Percentiles rank a stretch among this genome's conserved stretches.
These are phyloP conservation scores for Pleurotus giganteus DNA, from an alignment of 768 basidiomycete genomes.

Conservation along the genomic window DNA sequence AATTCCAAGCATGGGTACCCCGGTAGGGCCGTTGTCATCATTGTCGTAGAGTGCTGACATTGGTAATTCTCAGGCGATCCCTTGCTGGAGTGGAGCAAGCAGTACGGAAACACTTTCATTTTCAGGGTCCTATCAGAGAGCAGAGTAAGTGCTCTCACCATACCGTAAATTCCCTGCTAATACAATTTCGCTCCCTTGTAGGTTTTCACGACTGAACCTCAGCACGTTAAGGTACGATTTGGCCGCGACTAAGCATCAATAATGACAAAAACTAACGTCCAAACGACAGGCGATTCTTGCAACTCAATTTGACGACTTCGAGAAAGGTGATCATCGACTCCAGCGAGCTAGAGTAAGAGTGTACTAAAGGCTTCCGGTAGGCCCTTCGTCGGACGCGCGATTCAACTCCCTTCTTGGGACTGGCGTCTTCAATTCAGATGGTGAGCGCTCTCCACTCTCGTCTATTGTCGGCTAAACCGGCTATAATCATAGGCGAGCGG, in stretches of 20 bases:
- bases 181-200: too few species aligned
- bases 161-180: neutral
- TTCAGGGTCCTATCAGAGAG: slow-evolving; percentile 27
- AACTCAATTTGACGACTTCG: slow-evolving; percentile 45
- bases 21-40: slow-evolving; percentile 20
- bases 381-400: slow-evolving; percentile 22
- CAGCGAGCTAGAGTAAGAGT: too few species aligned
- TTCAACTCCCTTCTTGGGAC: slow-evolving; percentile 43
- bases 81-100: slow-evolving; percentile 18
- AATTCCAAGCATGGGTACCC: slow-evolving; percentile 29
- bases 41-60: neutral
- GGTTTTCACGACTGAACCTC: slow-evolving; percentile 44
- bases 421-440: slow-evolving; percentile 62
- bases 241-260: too few species aligned
- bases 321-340: too few species aligned
- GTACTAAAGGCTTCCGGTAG: slow-evolving; percentile 11
- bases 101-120: slow-evolving; percentile 23
- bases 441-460: too few species aligned
- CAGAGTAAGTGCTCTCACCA: slow-evolving; percentile 22
- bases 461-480: neutral
- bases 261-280: too few species aligned
- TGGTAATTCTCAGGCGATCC: slow-evolving; percentile 23
- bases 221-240: slow-evolving; percentile 40
- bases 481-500: slow-evolving; percentile 46
- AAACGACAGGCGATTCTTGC: slow-evolving; percentile 40